Base-by-base conservation (phyloP, 306 rosid genomes). In the Medicago ruthenica region DNA sequence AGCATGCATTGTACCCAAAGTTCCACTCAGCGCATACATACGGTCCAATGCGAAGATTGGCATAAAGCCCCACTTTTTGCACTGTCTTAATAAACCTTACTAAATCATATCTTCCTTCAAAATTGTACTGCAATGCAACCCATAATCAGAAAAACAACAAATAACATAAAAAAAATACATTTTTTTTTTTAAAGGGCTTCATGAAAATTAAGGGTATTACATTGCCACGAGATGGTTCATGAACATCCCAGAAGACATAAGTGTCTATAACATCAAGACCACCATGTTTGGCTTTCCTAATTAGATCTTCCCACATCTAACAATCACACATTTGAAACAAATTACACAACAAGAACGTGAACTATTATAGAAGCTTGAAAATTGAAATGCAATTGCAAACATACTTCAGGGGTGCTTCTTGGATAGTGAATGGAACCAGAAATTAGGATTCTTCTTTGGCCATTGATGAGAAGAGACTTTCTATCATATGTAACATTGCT, bases 351-450 rank as follows among this genome's bases (percentile, higher is more conserved):
- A 66, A 39, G 1, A 70, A 37, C 31, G 9, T 21, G 16, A 79
- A 50, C n/a, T 34, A 5, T 0, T 31, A 31, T 31, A 31, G 36
- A 31, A 31, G 36, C 36, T 31, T 34, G 7, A 34, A 34, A 34
- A 34, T 34, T 34, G 37, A 4, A 34, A 34, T 44, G 41, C 39
- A 58, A 76, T 21, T 36, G 39, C 10, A 0, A 3, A 54, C 58
- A 21, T 80, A 89, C 98, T 24, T 92, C 91, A 41, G 97, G 98
- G 20, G 96, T 87, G 85, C 98, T 95, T 86, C 98, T 86, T 72
- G 98, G 97, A 81, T 95, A 95, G 85, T 92, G 98, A 83, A 95
- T 95, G 76, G 99, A 95, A 9, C 99, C 99, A 7, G 99, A 95
- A 51, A 95, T 80, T 74, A 95, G 96, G 54, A 95, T 70, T 86